Percentiles rank a stretch among this genome's conserved stretches.
These are phyloP conservation scores for Pythium volutum DNA, from an alignment of 352 stramenopile genomes.

Conservation along the genomic window DNA sequence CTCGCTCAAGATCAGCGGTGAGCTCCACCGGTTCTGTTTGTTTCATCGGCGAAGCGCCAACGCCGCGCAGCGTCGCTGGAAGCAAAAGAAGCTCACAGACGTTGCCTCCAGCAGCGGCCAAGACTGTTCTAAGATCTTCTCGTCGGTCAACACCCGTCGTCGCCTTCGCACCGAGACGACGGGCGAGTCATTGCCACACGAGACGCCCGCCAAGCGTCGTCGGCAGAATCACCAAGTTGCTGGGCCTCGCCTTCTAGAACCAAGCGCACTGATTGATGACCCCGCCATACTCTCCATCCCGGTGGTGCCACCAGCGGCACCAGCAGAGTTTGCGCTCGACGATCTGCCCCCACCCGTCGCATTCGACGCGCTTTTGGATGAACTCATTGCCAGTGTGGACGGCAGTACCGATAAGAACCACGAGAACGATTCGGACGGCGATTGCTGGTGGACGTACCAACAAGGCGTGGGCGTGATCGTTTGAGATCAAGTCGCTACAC, in stretches of 20 bases:
- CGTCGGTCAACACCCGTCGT: neutral
- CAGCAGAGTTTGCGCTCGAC: neutral
- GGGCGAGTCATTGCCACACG: neutral
- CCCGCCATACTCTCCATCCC: neutral
- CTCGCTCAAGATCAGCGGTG: conserved; percentile 14
- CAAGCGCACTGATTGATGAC: neutral
- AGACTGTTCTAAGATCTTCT: neutral
- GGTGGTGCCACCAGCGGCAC: too few species aligned
- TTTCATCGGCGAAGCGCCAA: conserved; percentile 7
- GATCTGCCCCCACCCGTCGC: neutral
- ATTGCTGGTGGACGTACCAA: neutral
- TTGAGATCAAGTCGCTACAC: too few species aligned
- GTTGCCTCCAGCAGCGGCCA: neutral
- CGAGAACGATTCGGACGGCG: neutral
- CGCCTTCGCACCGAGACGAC: neutral
- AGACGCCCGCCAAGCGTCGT: neutral
- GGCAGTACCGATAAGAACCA: too few species aligned
- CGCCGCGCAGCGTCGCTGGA: conserved; percentile 11
- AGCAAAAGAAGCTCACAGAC: conserved; percentile 6
- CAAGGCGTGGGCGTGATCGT: neutral
- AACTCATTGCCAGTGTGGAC: neutral
- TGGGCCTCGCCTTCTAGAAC: neutral
- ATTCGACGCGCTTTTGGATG: neutral
- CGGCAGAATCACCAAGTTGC: neutral
- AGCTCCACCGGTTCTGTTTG: conserved; percentile 8